These are phyloP conservation scores for Centaurea solstitialis DNA, from an alignment of 129 eudicot species.

Conservation along the genomic window DNA sequence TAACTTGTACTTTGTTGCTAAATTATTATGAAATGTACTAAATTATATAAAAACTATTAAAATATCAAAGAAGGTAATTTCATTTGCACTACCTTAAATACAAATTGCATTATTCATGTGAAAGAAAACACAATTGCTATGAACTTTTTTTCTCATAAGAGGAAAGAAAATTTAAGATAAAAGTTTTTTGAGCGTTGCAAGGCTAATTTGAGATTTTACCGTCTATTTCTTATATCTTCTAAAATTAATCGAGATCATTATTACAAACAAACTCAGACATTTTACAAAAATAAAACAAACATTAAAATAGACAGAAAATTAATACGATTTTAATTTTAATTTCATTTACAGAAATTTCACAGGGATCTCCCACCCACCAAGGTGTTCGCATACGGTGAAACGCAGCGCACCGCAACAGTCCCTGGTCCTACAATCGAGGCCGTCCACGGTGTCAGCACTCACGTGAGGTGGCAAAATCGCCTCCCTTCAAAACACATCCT, in stretches of 20 bases:
- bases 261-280: no score
- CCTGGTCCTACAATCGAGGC: constrained; percentile 97
- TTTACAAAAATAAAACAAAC: no score
- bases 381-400: constrained; percentile 81
- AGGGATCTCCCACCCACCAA: constrained; percentile 75
- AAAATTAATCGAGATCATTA: no score
- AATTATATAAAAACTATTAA: no score
- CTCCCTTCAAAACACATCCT: constrained; percentile 88
- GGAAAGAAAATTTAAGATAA: no score
- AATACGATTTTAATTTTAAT: background rate
- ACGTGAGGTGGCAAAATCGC: constrained; percentile 62
- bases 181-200: no score
- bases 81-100: background rate
- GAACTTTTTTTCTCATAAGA: no score
- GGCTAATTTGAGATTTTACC: no score
- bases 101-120: background rate
- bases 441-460: constrained; percentile 68
- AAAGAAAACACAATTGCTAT: no score
- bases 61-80: background rate
- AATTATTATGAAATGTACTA: background rate
- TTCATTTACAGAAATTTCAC: constrained; percentile 74
- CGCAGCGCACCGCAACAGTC: constrained; percentile 56
- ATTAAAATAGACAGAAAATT: no score
- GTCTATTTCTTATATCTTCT: no score
- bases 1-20: background rate